phyloP scores from a whole-genome alignment of 441 rosid genomes.

The Geranium incanum region DNA sequence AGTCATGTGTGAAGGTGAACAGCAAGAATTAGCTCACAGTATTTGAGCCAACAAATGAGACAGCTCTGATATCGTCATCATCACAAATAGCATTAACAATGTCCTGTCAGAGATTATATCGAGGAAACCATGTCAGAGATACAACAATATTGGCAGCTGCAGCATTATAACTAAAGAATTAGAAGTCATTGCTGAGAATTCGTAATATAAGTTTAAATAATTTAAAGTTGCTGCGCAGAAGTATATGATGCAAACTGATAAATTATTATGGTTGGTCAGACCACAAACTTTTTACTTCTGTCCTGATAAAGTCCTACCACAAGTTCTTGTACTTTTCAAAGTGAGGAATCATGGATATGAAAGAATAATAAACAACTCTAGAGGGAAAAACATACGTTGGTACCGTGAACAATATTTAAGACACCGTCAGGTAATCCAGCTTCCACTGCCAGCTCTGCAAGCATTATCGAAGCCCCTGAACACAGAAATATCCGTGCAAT shows the following conservation, averaged over 20 bases:
- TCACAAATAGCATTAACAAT: conserved; percentile 87
- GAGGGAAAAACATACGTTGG: conserved; percentile 41
- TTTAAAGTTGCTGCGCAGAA: neutral
- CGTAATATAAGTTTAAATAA: neutral
- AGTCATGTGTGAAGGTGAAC: neutral
- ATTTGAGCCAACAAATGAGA: conserved; percentile 88
- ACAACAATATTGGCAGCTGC: conserved; percentile 1
- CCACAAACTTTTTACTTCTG: neutral
- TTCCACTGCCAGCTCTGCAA: conserved; percentile 85
- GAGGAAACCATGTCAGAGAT: neutral
- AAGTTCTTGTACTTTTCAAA: neutral
- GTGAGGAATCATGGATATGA: neutral
- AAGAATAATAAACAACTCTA: neutral
- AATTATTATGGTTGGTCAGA: neutral
- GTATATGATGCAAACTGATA: neutral
- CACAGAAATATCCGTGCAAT: neutral
- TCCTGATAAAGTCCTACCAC: neutral
- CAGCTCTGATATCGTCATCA: conserved; percentile 60
- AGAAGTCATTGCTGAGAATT: neutral
- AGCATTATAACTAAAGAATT: conserved; percentile 6
- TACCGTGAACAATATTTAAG: conserved; percentile 80
- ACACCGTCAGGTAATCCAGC: conserved; percentile 90
- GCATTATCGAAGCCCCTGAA: conserved; percentile 84
- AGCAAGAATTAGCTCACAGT: conserved; percentile 45
- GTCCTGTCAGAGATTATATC: conserved; percentile 41